These are phyloP conservation scores for Carex arenaria DNA, from an alignment of 202 grass and related monocot species.

Conservation along the genomic window DNA sequence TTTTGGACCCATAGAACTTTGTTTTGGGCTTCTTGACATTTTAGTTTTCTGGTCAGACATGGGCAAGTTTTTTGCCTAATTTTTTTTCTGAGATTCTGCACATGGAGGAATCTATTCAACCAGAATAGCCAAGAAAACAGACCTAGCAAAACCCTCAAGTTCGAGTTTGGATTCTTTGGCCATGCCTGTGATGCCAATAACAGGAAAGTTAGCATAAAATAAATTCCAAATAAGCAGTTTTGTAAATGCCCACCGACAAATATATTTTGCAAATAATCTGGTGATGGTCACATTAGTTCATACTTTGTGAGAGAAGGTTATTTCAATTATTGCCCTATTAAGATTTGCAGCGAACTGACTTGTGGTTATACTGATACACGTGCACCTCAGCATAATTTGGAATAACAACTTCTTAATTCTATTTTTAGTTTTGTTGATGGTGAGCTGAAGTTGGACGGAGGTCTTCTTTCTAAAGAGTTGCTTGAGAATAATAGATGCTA, in stretches of 20 bases:
- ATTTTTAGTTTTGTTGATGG: constrained; percentile 64
- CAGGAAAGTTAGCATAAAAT: neutral
- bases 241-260: neutral
- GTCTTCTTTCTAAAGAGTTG: constrained; percentile 53
- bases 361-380: neutral
- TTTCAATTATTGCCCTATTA: neutral
- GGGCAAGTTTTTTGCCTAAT: neutral
- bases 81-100: neutral
- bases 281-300: neutral
- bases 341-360: neutral
- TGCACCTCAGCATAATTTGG: neutral
- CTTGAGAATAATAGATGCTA: constrained; percentile 83
- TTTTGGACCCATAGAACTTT: neutral
- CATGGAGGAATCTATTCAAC: too few species aligned
- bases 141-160: neutral
- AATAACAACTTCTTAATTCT: constrained; percentile 2
- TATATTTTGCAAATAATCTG: neutral
- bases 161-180: neutral
- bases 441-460: constrained; percentile 58
- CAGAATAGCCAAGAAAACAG: neutral
- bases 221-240: neutral
- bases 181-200: neutral
- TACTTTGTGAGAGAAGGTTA: neutral
- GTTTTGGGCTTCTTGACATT: neutral
- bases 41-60: neutral